Conservation (phyloP, 2,329 filamentous ascomycete species). For the Fusarium devonianum region DNA sequence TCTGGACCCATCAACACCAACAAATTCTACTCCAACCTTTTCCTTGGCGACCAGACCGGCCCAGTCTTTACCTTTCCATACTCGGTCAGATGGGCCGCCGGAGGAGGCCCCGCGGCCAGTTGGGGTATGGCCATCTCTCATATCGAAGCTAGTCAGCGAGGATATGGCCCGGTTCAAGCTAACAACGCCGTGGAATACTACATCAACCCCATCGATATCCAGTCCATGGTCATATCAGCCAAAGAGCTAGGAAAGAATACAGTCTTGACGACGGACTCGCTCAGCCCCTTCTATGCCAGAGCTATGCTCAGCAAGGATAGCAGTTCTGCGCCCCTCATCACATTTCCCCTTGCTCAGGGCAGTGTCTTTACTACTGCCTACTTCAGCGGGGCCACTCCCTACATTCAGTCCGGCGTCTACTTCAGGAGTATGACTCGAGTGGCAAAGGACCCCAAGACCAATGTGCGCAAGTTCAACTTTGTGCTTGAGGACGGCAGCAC, state of each 20-base stretch:
- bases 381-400: conserved; percentile 74
- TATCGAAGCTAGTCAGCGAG: conserved; percentile 70
- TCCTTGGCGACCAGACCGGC: conserved; percentile 74
- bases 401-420: conserved; percentile 76
- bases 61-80: conserved; percentile 81
- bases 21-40: conserved; percentile 84
- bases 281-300: conserved; percentile 67
- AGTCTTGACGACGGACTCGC: conserved; percentile 58
- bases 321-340: conserved; percentile 67
- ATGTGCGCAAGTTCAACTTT: conserved; percentile 79
- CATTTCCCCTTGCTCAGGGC: conserved; percentile 86
- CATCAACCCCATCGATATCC: conserved; percentile 81
- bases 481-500: conserved; percentile 73
- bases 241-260: conserved; percentile 72
- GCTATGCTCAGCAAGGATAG: conserved; percentile 68
- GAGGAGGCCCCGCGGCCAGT: conserved; percentile 66
- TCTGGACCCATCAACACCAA: conserved; percentile 71
- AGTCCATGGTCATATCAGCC: conserved; percentile 82
- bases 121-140: conserved; percentile 84
- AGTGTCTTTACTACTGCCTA: conserved; percentile 85
- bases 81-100: conserved; percentile 71
- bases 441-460: conserved; percentile 63
- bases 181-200: conserved; percentile 74
- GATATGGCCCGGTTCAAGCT: conserved; percentile 66
- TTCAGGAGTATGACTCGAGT: conserved; percentile 72